Evolutionary conservation across 495 filamentous ascomycete genomes (phyloP).

Genomic region (Physcia stellaris): DNA sequence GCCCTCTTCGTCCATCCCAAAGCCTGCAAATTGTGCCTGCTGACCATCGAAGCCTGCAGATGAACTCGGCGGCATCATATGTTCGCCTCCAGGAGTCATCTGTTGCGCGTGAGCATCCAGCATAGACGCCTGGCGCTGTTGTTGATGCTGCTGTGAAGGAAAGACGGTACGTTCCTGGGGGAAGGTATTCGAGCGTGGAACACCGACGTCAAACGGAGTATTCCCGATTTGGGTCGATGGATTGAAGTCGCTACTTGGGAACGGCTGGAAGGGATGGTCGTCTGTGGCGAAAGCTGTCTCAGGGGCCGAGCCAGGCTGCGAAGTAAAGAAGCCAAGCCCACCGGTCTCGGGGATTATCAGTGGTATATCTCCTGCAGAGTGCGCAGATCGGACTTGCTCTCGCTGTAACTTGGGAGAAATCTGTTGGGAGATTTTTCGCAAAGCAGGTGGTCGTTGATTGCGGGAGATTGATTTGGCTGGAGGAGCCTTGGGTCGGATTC

Average conservation of each 20-base stretch:
- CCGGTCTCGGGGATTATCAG: neutral
- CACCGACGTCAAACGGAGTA: neutral
- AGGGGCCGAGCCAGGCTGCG: neutral
- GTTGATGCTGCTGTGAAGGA: neutral
- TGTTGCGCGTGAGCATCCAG: neutral
- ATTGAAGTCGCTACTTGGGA: conserved; percentile 2
- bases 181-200: neutral
- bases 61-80: neutral
- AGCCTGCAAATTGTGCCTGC: no score
- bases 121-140: neutral
- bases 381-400: neutral
- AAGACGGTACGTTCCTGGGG: neutral
- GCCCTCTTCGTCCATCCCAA: no score
- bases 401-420: conserved; percentile 1
- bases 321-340: neutral
- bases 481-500: neutral
- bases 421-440: neutral
- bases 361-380: neutral
- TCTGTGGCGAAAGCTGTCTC: neutral
- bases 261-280: neutral
- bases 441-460: neutral
- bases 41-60: no score
- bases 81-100: neutral
- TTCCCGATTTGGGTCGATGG: neutral
- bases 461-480: neutral